Base-by-base conservation (phyloP, 2,329 filamentous ascomycete species). In the Trichoderma sp. region DNA sequence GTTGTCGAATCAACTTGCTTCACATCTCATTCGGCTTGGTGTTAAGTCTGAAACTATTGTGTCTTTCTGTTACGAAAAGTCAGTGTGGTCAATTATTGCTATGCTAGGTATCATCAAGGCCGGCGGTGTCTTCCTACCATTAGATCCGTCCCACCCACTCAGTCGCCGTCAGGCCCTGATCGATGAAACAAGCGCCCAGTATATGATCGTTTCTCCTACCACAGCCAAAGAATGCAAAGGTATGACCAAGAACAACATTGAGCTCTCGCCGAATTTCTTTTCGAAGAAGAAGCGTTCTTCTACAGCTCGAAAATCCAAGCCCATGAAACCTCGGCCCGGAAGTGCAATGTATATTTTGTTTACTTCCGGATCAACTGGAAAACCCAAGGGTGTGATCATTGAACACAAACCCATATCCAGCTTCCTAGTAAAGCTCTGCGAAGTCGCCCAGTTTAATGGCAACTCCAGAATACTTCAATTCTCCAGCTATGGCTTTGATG, bases 41-140 rank as follows among this genome's bases (percentile, higher is more conserved):
- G 75, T 83, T 18, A 58, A 71, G 2, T 75, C 75, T 0, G 79
- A 61, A 70, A 79, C 62, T 0, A 56, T 56, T 7, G 72, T 73
- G 15, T 66, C 73, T 3, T 43, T 74, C 18, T 74, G 65, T 53
- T 72, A 67, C 6, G 73, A 74, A 26, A 73, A 78, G 73, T 76
- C 71, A 8, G 30, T 61, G 11, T 75, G 72, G 73, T 68, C 74
- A 12, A 39, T 74, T 1, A 73, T 78, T 1, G 75, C 75, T 2
- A 75, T 77, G 65, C 39, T 79, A 8, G 77, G 70, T 21, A 73
- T 79, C 32, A 68, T 79, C 32, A 78, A 78, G 56, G 73, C 76
- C 14, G 79, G 78, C 5, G 78, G 75, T 21, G 76, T 32, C 73
- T 75, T 74, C 65, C 74, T 80, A 9, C 62, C 75, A 67, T 72